These are phyloP conservation scores for Musa acuminata DNA, from an alignment of 176 grass and related monocot species.

Conservation along the genomic window DNA sequence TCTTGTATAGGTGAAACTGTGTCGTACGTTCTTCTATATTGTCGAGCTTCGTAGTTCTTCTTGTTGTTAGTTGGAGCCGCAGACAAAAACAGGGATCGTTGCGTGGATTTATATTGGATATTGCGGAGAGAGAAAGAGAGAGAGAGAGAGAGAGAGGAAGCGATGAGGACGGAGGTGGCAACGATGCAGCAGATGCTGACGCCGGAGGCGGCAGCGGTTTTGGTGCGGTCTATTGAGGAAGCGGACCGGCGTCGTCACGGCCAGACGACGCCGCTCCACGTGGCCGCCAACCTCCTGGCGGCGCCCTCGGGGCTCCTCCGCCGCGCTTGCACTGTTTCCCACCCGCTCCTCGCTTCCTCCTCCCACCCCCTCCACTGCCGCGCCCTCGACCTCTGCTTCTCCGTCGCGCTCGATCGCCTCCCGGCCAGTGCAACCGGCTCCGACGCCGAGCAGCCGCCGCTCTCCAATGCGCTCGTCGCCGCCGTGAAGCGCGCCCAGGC, in stretches of 20 bases:
- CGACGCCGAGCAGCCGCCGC: conserved; percentile 34
- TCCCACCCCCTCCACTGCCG: conserved; percentile 61
- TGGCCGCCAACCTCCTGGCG: conserved; percentile 52
- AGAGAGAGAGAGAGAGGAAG: background rate
- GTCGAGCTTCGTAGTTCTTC: no score
- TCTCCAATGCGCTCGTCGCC: conserved; percentile 72
- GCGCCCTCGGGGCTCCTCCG: conserved; percentile 55
- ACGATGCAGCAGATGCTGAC: conserved; percentile 47
- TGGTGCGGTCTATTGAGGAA: conserved; percentile 42
- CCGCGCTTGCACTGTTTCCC: conserved; percentile 35
- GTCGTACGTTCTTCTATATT: no score
- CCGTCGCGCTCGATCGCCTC: conserved; percentile 73
- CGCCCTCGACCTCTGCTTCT: conserved; percentile 84
- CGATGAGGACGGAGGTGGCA: conserved; percentile 5
- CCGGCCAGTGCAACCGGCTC: conserved; percentile 27
- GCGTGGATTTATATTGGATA: no score
- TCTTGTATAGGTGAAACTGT: no score
- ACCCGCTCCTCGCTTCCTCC: conserved; percentile 18
- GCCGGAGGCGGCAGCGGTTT: conserved; percentile 46
- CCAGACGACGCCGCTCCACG: conserved; percentile 76
- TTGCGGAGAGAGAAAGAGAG: background rate
- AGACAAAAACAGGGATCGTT: no score
- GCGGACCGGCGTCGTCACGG: conserved; percentile 54
- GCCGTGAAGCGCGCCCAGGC: conserved; percentile 85
- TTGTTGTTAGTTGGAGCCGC: no score